Evolutionary conservation across 768 basidiomycete genomes (phyloP), one percentile per base, ranked within the genome.

Genomic region (Lactifluus volemus): DNA sequence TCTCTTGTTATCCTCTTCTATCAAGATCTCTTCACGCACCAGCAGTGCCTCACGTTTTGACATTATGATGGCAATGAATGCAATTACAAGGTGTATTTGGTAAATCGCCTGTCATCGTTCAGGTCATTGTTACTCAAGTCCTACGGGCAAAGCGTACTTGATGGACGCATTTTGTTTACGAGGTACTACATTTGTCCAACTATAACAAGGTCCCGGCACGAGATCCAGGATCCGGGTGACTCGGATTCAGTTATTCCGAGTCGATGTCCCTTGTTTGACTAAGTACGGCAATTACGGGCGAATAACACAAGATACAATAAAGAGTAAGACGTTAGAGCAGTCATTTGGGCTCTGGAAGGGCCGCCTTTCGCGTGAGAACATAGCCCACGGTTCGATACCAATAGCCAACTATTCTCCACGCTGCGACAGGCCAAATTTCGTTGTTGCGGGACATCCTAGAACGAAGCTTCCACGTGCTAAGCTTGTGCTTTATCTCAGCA

Each of bases 381-480:
- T 60, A 60, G 11, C 59, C n/a, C 2, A 55, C 4, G 10, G 53
- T 60, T 5, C 59, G 36, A 3, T 21, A 39, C 63, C 63, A 63
- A 30, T 63, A 59, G 2, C 21, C 12, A 2, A 53, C 30, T 0
- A 41, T 6, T 14, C 29, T 54, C 63, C 63, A 61, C 1, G 34
- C 45, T 11, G 48, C n/a, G 8, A 60, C 32, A 2, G 58, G 58
- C 58, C 62, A 60, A 2, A 59, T 14, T 25, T 63, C 62, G 11
- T 63, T 12, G 12, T 51, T 53, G 8, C 41, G 58, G 2, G 17
- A 19, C 4, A 63, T 60, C 11, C 62, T 47, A 1, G 62, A 63
- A n/a, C 62, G 62, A 7, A 63, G 36, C 58, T 63, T 63, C 58
- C 58, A 63, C 12, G 41, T 44, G 39, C 53, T 53, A 2, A 63